phyloP scores from a whole-genome alignment of 805 yeast species.

The Metschnikowia hibisci region DNA sequence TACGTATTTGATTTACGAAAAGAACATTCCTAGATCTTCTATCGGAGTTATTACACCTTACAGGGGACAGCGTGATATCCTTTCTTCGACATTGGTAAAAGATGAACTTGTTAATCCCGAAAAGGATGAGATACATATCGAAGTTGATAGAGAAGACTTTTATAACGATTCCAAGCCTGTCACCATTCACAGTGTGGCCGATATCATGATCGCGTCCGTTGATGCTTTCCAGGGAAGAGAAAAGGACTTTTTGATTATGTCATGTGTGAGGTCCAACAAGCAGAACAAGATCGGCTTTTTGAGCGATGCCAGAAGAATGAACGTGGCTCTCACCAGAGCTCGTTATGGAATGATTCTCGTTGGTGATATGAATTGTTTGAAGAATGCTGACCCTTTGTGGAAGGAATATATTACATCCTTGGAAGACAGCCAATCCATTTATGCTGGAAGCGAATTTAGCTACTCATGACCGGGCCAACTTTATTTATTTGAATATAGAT shows the following conservation, averaged over 20 bases:
- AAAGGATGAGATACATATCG: constrained; percentile 43
- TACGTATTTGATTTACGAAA: constrained; percentile 49
- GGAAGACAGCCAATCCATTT: constrained; percentile 11
- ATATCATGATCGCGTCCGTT: constrained; percentile 41
- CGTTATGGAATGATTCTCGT: constrained; percentile 62
- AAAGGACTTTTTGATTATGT: constrained; percentile 48
- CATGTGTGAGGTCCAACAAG: constrained; percentile 64
- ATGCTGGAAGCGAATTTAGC: constrained; percentile 7
- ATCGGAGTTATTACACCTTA: constrained; percentile 71
- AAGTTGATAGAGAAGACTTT: constrained; percentile 61
- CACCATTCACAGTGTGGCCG: constrained; percentile 47
- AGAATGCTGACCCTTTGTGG: constrained; percentile 15
- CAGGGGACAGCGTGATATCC: constrained; percentile 65
- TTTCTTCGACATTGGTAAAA: constrained; percentile 47
- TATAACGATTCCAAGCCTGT: constrained; percentile 42
- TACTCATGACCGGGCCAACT: constrained; percentile 1
- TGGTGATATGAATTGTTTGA: constrained; percentile 17
- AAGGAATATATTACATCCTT: constrained; percentile 15
- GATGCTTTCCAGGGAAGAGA: constrained; percentile 63
- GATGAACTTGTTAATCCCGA: constrained; percentile 57
- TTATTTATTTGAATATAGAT: background rate
- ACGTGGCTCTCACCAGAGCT: constrained; percentile 88
- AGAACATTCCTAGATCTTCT: constrained; percentile 44
- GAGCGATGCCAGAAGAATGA: constrained; percentile 79
- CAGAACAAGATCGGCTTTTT: constrained; percentile 75